Conservation (phyloP, 495 filamentous ascomycete genomes). For the Xylaria sp. region DNA sequence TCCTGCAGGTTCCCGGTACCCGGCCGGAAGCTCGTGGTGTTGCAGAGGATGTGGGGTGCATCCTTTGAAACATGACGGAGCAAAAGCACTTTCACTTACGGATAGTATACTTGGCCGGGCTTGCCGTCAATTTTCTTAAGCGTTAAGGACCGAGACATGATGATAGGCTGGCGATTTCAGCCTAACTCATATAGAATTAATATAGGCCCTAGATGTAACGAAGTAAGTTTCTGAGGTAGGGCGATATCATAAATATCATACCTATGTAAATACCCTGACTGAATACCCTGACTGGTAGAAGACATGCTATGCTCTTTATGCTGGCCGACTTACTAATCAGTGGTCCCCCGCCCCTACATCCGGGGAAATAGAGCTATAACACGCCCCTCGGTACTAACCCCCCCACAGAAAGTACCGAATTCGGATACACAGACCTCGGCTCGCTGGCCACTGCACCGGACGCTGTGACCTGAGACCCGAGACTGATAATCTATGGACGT, state of each 20-base stretch:
- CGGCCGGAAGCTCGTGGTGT: background rate
- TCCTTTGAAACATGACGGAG: background rate
- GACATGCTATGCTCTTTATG: background rate
- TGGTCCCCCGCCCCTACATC: background rate
- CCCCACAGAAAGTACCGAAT: slow-evolving; percentile 12
- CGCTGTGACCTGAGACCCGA: background rate
- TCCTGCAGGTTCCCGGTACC: background rate
- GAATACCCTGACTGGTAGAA: background rate
- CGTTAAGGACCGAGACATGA: slow-evolving; percentile 56
- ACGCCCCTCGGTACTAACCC: background rate
- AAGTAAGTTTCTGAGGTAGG: background rate
- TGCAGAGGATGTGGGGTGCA: background rate
- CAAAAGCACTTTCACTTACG: slow-evolving; percentile 53
- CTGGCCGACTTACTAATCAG: slow-evolving; percentile 3
- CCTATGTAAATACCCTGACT: background rate
- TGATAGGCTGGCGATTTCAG: background rate
- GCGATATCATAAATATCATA: background rate
- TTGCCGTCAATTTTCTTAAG: slow-evolving; percentile 70
- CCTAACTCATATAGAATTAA: background rate
- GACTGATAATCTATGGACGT: background rate
- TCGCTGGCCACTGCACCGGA: background rate
- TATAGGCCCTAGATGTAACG: background rate
- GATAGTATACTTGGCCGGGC: slow-evolving; percentile 87
- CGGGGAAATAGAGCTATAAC: background rate
- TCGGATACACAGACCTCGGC: slow-evolving; percentile 11